phyloP scores from a whole-genome alignment of 768 basidiomycete species.

The Pulveroboletus sp. region DNA sequence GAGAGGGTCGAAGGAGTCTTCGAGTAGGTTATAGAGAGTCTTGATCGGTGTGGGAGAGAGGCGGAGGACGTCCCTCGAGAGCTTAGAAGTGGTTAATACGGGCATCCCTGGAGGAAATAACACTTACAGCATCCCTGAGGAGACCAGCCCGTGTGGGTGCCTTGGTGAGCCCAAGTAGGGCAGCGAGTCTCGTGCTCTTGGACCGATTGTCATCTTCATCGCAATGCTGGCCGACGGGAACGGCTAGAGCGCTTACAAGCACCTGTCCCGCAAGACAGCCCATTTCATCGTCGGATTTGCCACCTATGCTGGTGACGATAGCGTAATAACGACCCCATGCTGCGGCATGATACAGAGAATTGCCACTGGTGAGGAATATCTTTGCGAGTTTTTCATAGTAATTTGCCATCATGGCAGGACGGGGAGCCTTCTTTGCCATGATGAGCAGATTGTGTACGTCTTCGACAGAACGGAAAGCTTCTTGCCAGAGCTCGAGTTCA shows the following conservation, averaged over 20 bases:
- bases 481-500: constrained; percentile 98
- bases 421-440: constrained; percentile 88
- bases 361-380: constrained; percentile 94
- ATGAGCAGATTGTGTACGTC: constrained; percentile 95
- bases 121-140: constrained; percentile 78
- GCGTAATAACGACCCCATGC: constrained; percentile 88
- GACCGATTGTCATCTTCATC: constrained; percentile 53
- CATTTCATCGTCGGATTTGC: constrained; percentile 73
- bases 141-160: constrained; percentile 85
- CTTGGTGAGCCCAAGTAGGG: constrained; percentile 77
- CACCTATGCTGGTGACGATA: constrained; percentile 65
- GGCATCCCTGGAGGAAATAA: background rate
- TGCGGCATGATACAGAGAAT: constrained; percentile 92
- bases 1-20: constrained; percentile 90
- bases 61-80: constrained; percentile 78
- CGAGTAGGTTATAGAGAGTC: constrained; percentile 80
- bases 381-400: constrained; percentile 98
- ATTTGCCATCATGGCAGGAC: constrained; percentile 96
- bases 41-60: constrained; percentile 71
- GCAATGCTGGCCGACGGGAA: constrained; percentile 70
- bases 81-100: constrained; percentile 38
- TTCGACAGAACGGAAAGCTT: constrained; percentile 96
- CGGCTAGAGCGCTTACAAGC: constrained; percentile 86
- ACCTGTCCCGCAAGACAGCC: constrained; percentile 84
- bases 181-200: constrained; percentile 73